Base-by-base conservation (phyloP, 768 basidiomycete species). In the Suillus alpinus region DNA sequence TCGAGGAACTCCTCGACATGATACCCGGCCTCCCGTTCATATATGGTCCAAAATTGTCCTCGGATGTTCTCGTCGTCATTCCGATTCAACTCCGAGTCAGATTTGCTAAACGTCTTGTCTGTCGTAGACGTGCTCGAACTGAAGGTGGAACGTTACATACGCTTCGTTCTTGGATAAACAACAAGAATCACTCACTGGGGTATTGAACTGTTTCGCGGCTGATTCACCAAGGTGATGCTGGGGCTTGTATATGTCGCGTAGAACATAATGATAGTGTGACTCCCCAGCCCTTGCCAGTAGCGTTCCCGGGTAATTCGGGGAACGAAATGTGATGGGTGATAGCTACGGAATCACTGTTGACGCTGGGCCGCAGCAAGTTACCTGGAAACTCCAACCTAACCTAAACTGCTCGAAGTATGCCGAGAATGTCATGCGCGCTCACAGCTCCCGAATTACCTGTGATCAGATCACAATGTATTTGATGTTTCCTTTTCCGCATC, bases 1-100 rank as follows among this genome's bases (percentile, higher is more conserved):
- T 69, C 64, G 2, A 66, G 36, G 3, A 67, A 61, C 23, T 67
- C 62, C 12, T 43, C 53, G 49, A 69, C 64, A 34, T 66, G 63
- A 47, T 62, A 55, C 12, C 56, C 58, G 20, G 66, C 66, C 47
- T 67, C 63, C 16, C 37, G 53, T 29, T 53, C 56, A 26, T 67
- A 67, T n/a, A 43, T 56, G 3, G 51, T 58, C 62, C 65, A 67
- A 40, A 68, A 63, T 20, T 59, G 58, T 13, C 36, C 39, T 14
- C 58, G 32, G 9, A 37, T 52, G 16, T 50, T 31, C 29, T 18
- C 29, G 1, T 50, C 49, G 16, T 31, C 10, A 16, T 50, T 31
- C 29, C 5, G 49, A 31, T 50, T 29, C 18, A 18, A 18, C 4
- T 31, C 16, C 16, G 29, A 50, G 29, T 50, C 26, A 18, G 29